Evolutionary conservation across 495 filamentous ascomycete genomes (phyloP).

Genomic region (Aspergillus diversus): DNA sequence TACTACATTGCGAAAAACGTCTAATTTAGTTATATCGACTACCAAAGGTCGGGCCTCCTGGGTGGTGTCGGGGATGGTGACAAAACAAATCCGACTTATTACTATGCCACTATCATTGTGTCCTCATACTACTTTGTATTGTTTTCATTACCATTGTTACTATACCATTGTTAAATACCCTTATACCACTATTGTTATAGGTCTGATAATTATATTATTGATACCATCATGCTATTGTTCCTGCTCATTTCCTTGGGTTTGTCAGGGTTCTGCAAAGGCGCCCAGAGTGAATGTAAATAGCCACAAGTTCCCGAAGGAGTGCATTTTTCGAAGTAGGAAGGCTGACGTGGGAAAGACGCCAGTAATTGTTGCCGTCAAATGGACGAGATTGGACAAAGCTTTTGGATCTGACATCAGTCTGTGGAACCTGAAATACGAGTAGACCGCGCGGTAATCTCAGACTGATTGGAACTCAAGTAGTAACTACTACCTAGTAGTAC

Average conservation of each 20-base stretch:
- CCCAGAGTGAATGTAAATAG: no score
- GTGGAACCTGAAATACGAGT: no score
- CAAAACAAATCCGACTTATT: background rate
- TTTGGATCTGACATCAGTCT: no score
- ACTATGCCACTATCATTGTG: slow-evolving; percentile 3
- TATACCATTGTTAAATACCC: background rate
- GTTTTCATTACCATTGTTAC: slow-evolving; percentile 47
- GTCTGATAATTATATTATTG: background rate
- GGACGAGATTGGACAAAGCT: no score
- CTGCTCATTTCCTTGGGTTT: background rate
- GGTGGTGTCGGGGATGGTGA: background rate
- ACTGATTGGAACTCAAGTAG: no score
- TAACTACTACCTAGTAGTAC: no score
- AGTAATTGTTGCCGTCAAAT: no score
- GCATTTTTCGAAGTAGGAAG: no score
- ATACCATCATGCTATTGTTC: background rate
- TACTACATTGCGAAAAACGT: slow-evolving; percentile 75
- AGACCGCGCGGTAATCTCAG: no score
- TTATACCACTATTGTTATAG: slow-evolving; percentile 1
- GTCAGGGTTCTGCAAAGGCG: background rate
- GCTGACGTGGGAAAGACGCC: no score
- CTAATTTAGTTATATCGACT: slow-evolving; percentile 45
- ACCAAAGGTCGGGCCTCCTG: slow-evolving; percentile 58
- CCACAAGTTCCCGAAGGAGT: no score
- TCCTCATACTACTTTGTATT: slow-evolving; percentile 64